Evolutionary conservation across 306 rosid species (phyloP), one percentile per base, ranked within the genome.

Genomic region (Quercus gilva): DNA sequence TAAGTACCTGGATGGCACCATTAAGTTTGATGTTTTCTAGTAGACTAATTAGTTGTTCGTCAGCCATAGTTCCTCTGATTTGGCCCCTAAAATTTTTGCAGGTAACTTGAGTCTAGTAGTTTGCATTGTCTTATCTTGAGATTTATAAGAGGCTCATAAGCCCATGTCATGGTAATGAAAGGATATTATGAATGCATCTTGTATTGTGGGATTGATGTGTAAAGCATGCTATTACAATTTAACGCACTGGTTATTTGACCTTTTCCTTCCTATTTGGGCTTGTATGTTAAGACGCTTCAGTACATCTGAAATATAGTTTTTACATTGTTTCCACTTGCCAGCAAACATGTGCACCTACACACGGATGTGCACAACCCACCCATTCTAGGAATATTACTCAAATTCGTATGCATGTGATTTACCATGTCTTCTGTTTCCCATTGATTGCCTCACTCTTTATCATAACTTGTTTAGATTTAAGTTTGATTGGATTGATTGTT

Each of bases 11-110:
- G 20, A 28, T 1, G 29, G 37, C 37, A 63, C 25, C 2, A 26
- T 25, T 14, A 25, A 5, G 49, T 81, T 73, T 58, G 58, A 15
- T 52, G 77, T 43, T 70, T 77, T 52, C 75, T 82, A 14, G 82
- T 71, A 51, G 55, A 61, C 59, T 74, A 8, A 64, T 55, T 45
- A 6, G 18, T 73, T 63, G 69, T 21, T 35, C 0, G 15, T 63
- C 41, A 63, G 41, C 41, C 69, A 13, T 17, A 26, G 65, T 59
- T 59, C 31, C 35, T 63, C 8, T 63, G 69, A 28, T 26, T 63
- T 23, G 37, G 41, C 69, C 15, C 69, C 41, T 28, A 63, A 63
- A 63, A 33, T 1, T 5, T 14, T 26, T 26, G 33, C n/a, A n/a
- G 69, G 18, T 26, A 63, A 28, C 14, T 13, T 26, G 69, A 49